These are phyloP conservation scores for Przewalskia tangutica DNA, from an alignment of 257 asterid genomes.

Conservation along the genomic window DNA sequence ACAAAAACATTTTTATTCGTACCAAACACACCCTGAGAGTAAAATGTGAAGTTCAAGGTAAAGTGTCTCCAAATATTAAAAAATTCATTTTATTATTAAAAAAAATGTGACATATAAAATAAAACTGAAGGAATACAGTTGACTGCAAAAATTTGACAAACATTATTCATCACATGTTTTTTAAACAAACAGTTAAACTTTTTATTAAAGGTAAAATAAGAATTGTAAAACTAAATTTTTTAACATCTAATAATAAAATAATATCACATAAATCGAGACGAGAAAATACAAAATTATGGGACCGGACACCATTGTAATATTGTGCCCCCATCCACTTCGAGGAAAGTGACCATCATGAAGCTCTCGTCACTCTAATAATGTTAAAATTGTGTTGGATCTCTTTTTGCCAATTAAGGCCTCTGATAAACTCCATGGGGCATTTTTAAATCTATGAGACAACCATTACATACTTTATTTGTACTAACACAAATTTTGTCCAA, in stretches of 20 bases:
- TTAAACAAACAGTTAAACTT: neutral
- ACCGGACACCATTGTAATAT: neutral
- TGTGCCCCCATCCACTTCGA: neutral
- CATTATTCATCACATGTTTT: neutral
- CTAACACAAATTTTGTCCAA: slow-evolving; percentile 20
- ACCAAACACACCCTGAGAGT: too few species aligned
- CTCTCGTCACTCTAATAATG: neutral
- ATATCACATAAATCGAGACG: neutral
- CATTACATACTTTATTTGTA: neutral
- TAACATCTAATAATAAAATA: neutral
- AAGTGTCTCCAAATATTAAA: neutral
- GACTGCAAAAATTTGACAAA: neutral
- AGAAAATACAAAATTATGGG: neutral
- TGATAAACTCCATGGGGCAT: slow-evolving; percentile 32
- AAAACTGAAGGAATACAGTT: too few species aligned
- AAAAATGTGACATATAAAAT: neutral
- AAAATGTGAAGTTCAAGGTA: neutral
- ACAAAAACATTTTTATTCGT: too few species aligned
- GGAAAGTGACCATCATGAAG: neutral
- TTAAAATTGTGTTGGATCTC: neutral
- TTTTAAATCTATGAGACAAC: neutral
- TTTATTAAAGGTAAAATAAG: too few species aligned
- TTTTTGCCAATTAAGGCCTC: slow-evolving; percentile 14
- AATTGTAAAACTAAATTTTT: neutral
- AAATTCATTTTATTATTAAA: too few species aligned